Base-by-base conservation (phyloP, 306 rosid genomes). In the Vigna radiata region DNA sequence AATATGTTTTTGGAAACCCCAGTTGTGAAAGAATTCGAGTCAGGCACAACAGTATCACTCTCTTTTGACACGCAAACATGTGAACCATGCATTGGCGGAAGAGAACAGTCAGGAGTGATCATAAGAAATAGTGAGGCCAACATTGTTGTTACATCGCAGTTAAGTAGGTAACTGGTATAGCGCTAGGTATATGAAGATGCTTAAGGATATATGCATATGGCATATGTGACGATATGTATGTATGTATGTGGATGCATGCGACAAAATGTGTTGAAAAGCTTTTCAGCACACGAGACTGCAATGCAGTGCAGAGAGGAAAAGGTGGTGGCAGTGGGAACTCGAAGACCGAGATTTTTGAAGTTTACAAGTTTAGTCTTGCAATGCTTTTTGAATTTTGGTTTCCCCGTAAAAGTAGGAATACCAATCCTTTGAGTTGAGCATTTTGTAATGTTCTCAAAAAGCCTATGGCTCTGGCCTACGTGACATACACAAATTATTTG, bases 61-160 rank as follows among this genome's bases (percentile, higher is more conserved):
- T 54, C 87, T 49, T 86, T 85, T 65, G 85, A 52, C 70, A 36
- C 78, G 76, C 87, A 80, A 82, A 66, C 84, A 53, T 70, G 83
- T 19, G 83, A 77, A 36, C 56, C 90, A 6, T 47, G 90, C 82
- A 59, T 75, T 48, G 61, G 23, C 0, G 87, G 79, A 82, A 85
- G 87, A 73, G 90, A 86, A 49, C 64, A 73, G 27, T 49, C 82
- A 55, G 85, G 55, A 17, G 58, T 17, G 37, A 53, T 82, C 27
- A 58, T 84, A 46, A 88, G 86, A 75, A 74, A 79, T n/a, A 76
- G 78, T 7, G 90, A 84, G 55, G 73, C 84, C 61, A 78, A 83
- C 75, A 78, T 69, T 70, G 55, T 69, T 68, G 77, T 73, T 53
- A 62, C 85, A 7, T 83, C 91, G 39, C 89, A 78, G 69, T 65